Evolutionary conservation across 2,329 filamentous ascomycete species (phyloP), one percentile per base, ranked within the genome.

Genomic region (Exophiala oligosperma): DNA sequence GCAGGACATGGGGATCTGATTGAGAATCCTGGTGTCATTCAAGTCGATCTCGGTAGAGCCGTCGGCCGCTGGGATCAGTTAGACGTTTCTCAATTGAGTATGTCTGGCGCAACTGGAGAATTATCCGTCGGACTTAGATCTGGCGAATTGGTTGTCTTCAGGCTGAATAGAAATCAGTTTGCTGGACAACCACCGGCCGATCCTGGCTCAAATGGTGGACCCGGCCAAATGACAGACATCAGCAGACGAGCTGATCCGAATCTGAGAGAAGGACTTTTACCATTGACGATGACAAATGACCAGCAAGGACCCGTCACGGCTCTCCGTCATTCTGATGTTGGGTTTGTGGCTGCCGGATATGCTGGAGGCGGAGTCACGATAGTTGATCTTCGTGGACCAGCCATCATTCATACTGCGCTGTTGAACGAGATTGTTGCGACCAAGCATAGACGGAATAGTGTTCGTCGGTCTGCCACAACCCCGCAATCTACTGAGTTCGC

Each of bases 1-100:
- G 85, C 88, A 21, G 94, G 94, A 0, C 90, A 96, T 68, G 90
- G 86, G 12, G 94, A 99, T 69, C 91, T 97, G 68, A 89, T 99
- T 51, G 94, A 99, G 73, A 97, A 97, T 68, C 81, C 85, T 11
- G 79, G 81, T 3, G 81, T 91, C 53, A 77, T 97, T 24, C 93
- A 99, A 74, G 86, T 96, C 4, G 93, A 99, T 68, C 79, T 97
- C 38, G 88, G 90, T 5, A 84, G 91, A 63, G 90, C 93, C 1
- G 79, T 97, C 3, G 89, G 88, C 52, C 85, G 91, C n/a, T 88
- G 84, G 60, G 85, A 91, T 2, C 84, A 90, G 62, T 79, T 97
- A 11, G 87, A 90, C 48, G 83, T 97, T 8, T 87, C 88, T 0
- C 79, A 84, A n/a, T 88, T 93, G 75, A 91, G 88, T 49, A 85